Percentiles rank a stretch among this genome's conserved stretches.
Evolutionary conservation across 176 grass and related monocot genomes (phyloP).

Genomic region (Secale cereale): DNA sequence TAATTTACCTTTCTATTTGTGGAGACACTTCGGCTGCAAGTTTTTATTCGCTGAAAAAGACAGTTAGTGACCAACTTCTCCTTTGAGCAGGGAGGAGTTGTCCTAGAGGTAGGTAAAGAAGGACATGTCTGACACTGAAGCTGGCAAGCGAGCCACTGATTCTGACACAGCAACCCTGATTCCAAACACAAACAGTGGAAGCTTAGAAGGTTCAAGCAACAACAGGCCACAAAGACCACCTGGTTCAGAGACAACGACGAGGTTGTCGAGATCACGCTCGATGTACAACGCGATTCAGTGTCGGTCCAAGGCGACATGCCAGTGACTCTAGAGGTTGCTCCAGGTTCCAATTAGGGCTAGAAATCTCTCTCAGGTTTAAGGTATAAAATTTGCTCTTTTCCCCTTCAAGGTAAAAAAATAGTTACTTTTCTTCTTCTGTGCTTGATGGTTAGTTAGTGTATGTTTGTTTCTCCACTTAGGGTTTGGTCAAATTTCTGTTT

Average conservation of each 20-base stretch:
- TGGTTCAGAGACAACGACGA: slow-evolving; percentile 65
- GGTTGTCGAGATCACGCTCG: slow-evolving; percentile 70
- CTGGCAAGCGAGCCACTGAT: not conserved
- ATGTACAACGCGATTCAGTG: slow-evolving; percentile 51
- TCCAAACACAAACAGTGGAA: slow-evolving; percentile 36
- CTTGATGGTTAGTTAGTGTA: too few species aligned
- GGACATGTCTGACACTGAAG: slow-evolving; percentile 1
- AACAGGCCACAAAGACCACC: slow-evolving; percentile 33
- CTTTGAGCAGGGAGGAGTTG: slow-evolving; percentile 1
- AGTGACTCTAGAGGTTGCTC: too few species aligned
- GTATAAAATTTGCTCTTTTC: too few species aligned
- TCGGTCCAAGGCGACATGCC: slow-evolving; percentile 68
- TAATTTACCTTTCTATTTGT: not conserved
- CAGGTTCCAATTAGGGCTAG: too few species aligned
- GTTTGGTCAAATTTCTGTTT: too few species aligned
- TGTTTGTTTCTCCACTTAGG: too few species aligned
- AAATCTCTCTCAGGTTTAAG: too few species aligned
- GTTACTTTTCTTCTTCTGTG: too few species aligned
- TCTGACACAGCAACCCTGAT: slow-evolving; percentile 36
- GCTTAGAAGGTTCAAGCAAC: slow-evolving; percentile 32
- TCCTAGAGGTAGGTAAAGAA: not conserved
- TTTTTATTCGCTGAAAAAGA: not conserved
- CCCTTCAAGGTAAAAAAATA: too few species aligned
- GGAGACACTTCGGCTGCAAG: not conserved
- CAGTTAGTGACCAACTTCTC: not conserved